phyloP scores from a whole-genome alignment of 257 asterid genomes.

The Primulina huaijiensis region DNA sequence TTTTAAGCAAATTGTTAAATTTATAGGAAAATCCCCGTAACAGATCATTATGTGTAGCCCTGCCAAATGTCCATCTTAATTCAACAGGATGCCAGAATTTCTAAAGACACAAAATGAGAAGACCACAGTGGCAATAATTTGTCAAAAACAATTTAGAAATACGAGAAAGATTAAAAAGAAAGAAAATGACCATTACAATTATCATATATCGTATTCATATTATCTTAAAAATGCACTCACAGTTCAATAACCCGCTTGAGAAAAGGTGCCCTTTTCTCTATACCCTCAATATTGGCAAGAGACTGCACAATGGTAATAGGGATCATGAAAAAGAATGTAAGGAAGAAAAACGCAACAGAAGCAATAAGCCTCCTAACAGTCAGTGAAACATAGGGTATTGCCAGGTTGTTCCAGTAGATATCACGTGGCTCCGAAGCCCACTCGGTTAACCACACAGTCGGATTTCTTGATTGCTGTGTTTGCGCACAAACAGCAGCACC shows the following conservation, averaged over 20 bases:
- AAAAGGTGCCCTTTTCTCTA: slow-evolving; percentile 63
- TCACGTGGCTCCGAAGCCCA: slow-evolving; percentile 98
- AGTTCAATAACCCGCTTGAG: slow-evolving; percentile 55
- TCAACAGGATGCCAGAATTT: too few relatives aligned
- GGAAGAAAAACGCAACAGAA: slow-evolving; percentile 82
- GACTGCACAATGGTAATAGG: slow-evolving; percentile 91
- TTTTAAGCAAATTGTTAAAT: neutral
- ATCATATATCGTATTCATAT: neutral
- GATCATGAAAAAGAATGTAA: slow-evolving; percentile 82
- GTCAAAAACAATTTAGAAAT: too few relatives aligned
- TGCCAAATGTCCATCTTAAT: too few relatives aligned
- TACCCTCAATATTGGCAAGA: slow-evolving; percentile 77
- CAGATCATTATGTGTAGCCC: too few relatives aligned
- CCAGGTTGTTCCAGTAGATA: slow-evolving; percentile 75
- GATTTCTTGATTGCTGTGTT: slow-evolving; percentile 82
- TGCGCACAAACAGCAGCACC: slow-evolving; percentile 96
- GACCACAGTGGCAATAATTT: too few relatives aligned
- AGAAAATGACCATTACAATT: neutral
- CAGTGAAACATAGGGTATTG: slow-evolving; percentile 85
- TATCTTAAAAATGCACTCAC: slow-evolving; percentile 44
- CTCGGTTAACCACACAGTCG: slow-evolving; percentile 84
- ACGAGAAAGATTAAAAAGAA: too few relatives aligned
- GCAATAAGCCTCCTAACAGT: slow-evolving; percentile 68
- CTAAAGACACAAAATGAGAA: too few relatives aligned
- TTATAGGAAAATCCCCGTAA: neutral